phyloP scores from a whole-genome alignment of 1,284 basidiomycete genomes.

The Omphalotus olearius region DNA sequence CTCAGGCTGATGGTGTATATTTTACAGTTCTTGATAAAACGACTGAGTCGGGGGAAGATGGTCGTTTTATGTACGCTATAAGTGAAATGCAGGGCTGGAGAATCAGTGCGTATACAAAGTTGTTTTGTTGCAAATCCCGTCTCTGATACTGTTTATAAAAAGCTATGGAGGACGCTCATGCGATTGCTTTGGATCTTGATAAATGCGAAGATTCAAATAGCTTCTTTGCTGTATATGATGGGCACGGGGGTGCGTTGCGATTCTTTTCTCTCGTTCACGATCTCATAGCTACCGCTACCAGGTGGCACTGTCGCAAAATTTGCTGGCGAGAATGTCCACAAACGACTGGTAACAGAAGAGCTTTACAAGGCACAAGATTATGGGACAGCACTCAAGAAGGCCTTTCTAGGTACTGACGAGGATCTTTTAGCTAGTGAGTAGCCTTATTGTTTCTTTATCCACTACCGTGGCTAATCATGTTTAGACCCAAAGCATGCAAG shows the following conservation, averaged over 20 bases:
- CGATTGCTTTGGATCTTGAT: conserved; percentile 72
- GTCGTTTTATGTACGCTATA: conserved; percentile 76
- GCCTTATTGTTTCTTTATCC: conserved; percentile 1
- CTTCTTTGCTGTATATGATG: conserved; percentile 98
- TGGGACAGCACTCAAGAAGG: conserved; percentile 77
- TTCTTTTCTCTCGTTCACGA: conserved; percentile 11
- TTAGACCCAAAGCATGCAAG: conserved; percentile 82
- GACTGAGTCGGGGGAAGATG: conserved; percentile 77
- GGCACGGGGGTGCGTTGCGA: conserved; percentile 82
- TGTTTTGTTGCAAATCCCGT: neutral
- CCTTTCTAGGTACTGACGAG: conserved; percentile 94
- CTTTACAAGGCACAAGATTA: conserved; percentile 73
- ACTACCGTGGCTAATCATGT: conserved; percentile 15
- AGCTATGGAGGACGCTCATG: conserved; percentile 99
- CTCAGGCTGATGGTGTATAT: conserved; percentile 1
- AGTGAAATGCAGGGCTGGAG: conserved; percentile 99
- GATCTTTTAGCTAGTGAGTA: conserved; percentile 81
- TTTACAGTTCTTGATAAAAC: conserved; percentile 80
- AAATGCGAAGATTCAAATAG: conserved; percentile 53
- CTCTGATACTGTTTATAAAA: conserved; percentile 28
- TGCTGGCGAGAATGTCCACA: conserved; percentile 87
- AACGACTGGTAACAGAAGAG: conserved; percentile 71
- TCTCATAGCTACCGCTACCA: conserved; percentile 27
- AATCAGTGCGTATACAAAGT: conserved; percentile 67
- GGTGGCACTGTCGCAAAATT: conserved; percentile 89